These are phyloP conservation scores for Oryza meyeriana DNA, from an alignment of 176 grass and related monocot species.

Conservation along the genomic window DNA sequence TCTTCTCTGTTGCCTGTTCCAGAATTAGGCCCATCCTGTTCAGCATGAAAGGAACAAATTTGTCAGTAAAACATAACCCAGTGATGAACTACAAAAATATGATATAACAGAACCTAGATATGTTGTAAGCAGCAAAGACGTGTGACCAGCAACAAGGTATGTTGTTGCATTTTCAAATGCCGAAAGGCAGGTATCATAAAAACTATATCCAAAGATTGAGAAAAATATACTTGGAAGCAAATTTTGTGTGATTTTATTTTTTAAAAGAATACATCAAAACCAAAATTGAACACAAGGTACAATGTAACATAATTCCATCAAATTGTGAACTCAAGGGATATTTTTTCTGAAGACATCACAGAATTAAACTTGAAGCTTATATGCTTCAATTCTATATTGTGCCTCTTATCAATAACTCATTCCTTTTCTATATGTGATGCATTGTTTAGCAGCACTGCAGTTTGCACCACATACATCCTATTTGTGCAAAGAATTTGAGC, in stretches of 20 bases:
- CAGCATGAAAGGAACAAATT: conserved; percentile 33
- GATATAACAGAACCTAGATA: neutral
- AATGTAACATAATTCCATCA: neutral
- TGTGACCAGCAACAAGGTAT: neutral
- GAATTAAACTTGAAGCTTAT: neutral
- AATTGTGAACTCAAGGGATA: neutral
- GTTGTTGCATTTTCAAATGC: conserved; percentile 1
- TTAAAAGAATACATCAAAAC: conserved; percentile 3
- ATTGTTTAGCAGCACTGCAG: neutral
- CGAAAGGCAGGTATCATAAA: neutral
- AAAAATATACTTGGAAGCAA: neutral
- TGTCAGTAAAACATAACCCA: neutral
- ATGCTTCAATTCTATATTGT: neutral
- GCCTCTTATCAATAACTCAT: neutral
- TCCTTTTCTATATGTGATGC: neutral
- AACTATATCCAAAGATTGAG: neutral
- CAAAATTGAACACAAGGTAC: neutral
- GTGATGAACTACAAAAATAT: conserved; percentile 4
- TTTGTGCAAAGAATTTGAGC: neutral
- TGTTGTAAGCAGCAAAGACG: neutral
- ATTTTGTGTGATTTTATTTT: neutral
- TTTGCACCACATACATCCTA: neutral
- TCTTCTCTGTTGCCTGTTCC: conserved; percentile 45
- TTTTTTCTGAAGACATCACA: neutral
- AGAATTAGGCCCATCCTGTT: conserved; percentile 61